A percentile compares a stretch with the other conserved stretches of the same genome.
These are phyloP conservation scores for Cyberlindnera americana DNA, from an alignment of 805 yeast species.

Conservation along the genomic window DNA sequence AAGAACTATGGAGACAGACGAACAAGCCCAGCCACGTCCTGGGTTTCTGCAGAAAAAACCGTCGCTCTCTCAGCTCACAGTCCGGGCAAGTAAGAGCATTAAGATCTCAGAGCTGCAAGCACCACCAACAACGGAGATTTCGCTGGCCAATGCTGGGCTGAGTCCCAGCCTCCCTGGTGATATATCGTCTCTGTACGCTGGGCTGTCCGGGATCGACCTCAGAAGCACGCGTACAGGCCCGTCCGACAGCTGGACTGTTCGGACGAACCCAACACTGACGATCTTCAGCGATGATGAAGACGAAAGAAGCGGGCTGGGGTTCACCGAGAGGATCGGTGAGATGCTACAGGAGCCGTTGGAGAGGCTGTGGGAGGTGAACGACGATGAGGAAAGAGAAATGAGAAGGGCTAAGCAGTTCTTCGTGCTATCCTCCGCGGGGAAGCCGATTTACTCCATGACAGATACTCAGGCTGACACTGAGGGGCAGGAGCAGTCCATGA, in stretches of 20 bases:
- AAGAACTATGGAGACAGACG: too few relatives aligned
- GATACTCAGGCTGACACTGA: slow-evolving; percentile 50
- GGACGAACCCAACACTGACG: slow-evolving; percentile 29
- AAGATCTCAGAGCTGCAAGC: slow-evolving; percentile 25
- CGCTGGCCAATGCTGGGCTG: slow-evolving; percentile 18
- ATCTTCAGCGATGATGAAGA: slow-evolving; percentile 27
- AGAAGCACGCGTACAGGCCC: not conserved
- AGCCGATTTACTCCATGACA: slow-evolving; percentile 72
- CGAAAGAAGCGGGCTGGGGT: slow-evolving; percentile 9
- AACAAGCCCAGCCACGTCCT: too few relatives aligned
- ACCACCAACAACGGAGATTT: slow-evolving; percentile 33
- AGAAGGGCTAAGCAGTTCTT: slow-evolving; percentile 59
- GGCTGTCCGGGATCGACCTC: slow-evolving; percentile 4
- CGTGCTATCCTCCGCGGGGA: slow-evolving; percentile 80
- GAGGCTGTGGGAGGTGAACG: slow-evolving; percentile 12
- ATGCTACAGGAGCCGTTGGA: slow-evolving; percentile 24
- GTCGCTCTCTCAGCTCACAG: slow-evolving; percentile 22
- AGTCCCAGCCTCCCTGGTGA: slow-evolving; percentile 1
- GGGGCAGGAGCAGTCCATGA: slow-evolving; percentile 38
- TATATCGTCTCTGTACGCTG: not conserved
- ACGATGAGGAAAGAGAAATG: slow-evolving; percentile 15
- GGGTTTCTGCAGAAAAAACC: slow-evolving; percentile 14
- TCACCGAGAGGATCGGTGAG: slow-evolving; percentile 23
- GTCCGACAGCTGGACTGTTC: slow-evolving; percentile 20
- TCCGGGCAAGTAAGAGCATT: slow-evolving; percentile 15